Evolutionary conservation across 2,329 filamentous ascomycete species (phyloP).

Genomic region (Epichloe sp.): DNA sequence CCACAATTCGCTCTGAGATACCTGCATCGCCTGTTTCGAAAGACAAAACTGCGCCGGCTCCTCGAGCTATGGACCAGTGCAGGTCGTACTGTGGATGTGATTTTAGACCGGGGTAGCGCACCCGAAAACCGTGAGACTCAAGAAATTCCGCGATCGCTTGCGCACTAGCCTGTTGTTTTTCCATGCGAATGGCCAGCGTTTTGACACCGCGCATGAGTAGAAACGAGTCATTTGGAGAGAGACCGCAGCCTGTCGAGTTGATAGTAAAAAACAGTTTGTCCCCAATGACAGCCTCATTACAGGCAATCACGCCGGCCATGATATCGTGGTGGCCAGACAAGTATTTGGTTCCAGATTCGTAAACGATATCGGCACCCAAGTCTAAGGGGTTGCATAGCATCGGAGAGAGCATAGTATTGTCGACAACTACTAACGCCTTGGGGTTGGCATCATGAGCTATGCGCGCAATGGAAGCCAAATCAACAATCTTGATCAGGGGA

Average conservation of each 20-base stretch:
- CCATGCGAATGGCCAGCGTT: constrained; percentile 94
- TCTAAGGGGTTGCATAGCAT: constrained; percentile 90
- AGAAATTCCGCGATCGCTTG: constrained; percentile 86
- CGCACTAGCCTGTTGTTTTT: constrained; percentile 91
- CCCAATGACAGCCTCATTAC: constrained; percentile 69
- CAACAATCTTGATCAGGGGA: constrained; percentile 94
- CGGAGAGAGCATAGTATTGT: constrained; percentile 98
- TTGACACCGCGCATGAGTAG: constrained; percentile 91
- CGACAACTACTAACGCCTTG: constrained; percentile 73
- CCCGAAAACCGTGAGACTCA: constrained; percentile 80
- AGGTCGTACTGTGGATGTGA: constrained; percentile 94
- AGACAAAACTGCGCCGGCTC: constrained; percentile 83
- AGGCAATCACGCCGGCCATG: constrained; percentile 93
- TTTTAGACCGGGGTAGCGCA: constrained; percentile 86
- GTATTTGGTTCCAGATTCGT: constrained; percentile 97
- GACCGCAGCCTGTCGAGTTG: constrained; percentile 87
- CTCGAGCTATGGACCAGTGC: constrained; percentile 90
- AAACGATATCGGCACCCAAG: constrained; percentile 87
- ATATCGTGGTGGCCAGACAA: constrained; percentile 96
- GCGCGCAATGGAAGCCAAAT: constrained; percentile 68
- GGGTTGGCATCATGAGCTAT: constrained; percentile 66
- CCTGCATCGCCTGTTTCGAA: constrained; percentile 86
- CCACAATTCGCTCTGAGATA: constrained; percentile 84
- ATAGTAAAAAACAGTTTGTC: constrained; percentile 96
- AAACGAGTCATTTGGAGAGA: constrained; percentile 93